A percentile compares a stretch with the other conserved stretches of the same genome.
Conservation (phyloP, 2,329 filamentous ascomycete genomes). For the Trichoderma sp. region DNA sequence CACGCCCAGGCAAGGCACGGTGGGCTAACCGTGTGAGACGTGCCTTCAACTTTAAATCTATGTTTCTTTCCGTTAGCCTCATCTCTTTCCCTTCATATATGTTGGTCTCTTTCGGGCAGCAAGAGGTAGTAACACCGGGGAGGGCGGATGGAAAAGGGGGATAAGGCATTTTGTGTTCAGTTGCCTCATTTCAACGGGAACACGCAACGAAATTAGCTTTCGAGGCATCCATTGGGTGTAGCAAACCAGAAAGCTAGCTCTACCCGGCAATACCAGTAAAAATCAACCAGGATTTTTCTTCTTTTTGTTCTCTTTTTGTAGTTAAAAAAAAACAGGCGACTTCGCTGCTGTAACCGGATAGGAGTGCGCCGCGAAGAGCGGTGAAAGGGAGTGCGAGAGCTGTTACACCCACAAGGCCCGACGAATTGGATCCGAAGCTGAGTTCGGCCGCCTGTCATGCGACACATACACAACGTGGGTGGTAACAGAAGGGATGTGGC, state of each 20-base stretch:
- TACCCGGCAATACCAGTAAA: neutral
- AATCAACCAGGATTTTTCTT: neutral
- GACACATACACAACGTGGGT: neutral
- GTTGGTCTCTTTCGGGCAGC: neutral
- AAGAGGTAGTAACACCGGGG: neutral
- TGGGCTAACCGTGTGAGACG: conserved; percentile 42
- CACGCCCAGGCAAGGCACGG: conserved; percentile 57
- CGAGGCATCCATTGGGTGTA: neutral
- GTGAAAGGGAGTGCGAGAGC: neutral
- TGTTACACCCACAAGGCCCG: conserved; percentile 14
- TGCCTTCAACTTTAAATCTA: conserved; percentile 59
- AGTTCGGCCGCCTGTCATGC: neutral
- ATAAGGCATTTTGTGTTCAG: neutral
- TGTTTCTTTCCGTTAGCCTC: neutral
- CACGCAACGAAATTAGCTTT: neutral
- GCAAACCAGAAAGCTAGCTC: neutral
- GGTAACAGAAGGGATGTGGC: conserved; percentile 3
- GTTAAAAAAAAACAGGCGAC: neutral
- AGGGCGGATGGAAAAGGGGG: neutral
- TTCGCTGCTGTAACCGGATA: neutral
- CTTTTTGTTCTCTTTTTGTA: no score
- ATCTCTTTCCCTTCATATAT: neutral
- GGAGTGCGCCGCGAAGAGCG: neutral
- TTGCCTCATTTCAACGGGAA: neutral
- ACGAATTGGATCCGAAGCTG: conserved; percentile 21